Percentiles rank a stretch among this genome's conserved stretches.
phyloP scores from a whole-genome alignment of 768 basidiomycete genomes.

The Tulasnella sp. region DNA sequence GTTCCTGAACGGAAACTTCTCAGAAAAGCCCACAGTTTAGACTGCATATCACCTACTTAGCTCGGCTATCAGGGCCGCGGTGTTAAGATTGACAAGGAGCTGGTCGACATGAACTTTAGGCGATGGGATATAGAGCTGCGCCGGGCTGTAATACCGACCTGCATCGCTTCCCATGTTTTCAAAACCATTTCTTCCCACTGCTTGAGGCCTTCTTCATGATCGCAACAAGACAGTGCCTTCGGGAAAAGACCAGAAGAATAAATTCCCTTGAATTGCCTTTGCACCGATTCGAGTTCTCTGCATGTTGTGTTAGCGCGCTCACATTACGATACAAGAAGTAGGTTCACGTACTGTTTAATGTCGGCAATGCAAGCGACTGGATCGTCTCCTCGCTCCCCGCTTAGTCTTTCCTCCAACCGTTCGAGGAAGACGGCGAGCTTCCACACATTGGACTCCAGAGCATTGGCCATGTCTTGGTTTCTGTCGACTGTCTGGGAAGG shows the following conservation, averaged over 20 bases:
- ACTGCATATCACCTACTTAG: slow-evolving; percentile 92
- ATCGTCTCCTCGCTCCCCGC: background rate
- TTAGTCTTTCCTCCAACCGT: background rate
- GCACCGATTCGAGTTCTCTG: too few species aligned
- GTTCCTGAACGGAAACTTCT: too few species aligned
- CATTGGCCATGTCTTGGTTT: background rate
- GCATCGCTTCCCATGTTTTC: too few species aligned
- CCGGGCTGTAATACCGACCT: too few species aligned
- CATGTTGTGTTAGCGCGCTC: too few species aligned
- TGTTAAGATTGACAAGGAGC: slow-evolving; percentile 87
- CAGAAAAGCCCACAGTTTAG: slow-evolving; percentile 51
- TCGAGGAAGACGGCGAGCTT: background rate
- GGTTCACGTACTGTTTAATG: background rate
- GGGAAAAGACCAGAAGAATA: too few species aligned
- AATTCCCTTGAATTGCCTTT: too few species aligned
- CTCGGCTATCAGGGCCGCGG: slow-evolving; percentile 97
- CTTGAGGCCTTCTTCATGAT: too few species aligned
- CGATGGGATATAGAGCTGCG: too few species aligned
- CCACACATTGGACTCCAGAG: background rate
- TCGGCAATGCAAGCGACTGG: background rate
- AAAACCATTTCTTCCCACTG: too few species aligned
- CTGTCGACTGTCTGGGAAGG: background rate
- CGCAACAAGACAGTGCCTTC: too few species aligned
- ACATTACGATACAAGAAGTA: background rate
- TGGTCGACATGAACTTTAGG: too few species aligned